Evolutionary conservation across 73 alveolate genomes (phyloP).

Genomic region (Tetrahymena borealis): DNA sequence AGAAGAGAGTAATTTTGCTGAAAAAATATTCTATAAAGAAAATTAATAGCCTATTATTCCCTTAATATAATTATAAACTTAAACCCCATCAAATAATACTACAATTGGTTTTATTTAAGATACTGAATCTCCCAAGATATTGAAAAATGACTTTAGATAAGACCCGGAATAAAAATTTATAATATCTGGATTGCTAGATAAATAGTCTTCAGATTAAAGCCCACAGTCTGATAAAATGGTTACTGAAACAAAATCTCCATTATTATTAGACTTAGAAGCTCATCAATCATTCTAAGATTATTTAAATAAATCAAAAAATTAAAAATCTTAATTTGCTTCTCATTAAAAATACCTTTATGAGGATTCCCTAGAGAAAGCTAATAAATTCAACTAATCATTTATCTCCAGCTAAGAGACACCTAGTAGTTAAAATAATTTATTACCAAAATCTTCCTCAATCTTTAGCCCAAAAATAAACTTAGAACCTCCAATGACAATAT

Average conservation of each 20-base stretch:
- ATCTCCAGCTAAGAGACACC: background rate
- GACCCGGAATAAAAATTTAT: background rate
- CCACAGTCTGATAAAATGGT: background rate
- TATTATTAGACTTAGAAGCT: background rate
- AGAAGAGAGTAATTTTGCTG: background rate
- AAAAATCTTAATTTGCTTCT: background rate
- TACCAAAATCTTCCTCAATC: no score
- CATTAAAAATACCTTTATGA: background rate
- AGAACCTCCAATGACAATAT: no score
- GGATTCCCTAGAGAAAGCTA: background rate
- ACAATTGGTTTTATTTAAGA: background rate
- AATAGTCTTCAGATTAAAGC: background rate
- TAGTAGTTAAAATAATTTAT: no score
- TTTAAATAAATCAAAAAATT: background rate
- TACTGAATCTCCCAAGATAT: background rate
- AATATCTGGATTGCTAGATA: background rate
- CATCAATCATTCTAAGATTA: background rate
- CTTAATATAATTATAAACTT: no score
- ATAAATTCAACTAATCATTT: background rate
- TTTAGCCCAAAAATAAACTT: no score
- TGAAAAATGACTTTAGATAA: background rate
- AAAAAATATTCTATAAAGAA: background rate
- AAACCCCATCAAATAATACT: no score
- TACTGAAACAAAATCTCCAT: background rate
- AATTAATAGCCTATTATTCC: background rate